phyloP scores from a whole-genome alignment of 2,329 filamentous ascomycete genomes.

The Thielaviopsis punctulata region DNA sequence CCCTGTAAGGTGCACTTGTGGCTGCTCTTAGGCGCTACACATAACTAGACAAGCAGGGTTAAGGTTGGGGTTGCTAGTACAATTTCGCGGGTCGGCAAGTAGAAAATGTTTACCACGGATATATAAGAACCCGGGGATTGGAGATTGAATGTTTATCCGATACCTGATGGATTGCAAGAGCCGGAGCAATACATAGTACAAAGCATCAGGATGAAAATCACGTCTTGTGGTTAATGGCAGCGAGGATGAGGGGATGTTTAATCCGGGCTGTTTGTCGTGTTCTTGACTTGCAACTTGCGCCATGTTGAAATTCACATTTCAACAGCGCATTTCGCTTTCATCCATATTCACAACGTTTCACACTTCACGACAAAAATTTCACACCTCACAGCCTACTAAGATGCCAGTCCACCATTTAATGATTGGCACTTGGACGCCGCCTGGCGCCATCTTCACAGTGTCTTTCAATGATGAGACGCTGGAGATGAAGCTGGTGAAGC shows the following conservation, averaged over 20 bases:
- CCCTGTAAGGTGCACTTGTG: neutral
- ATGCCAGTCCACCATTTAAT: constrained; percentile 78
- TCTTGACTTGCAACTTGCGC: neutral
- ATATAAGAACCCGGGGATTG: neutral
- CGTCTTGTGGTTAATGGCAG: neutral
- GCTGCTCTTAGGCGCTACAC: no score
- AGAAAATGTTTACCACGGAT: neutral
- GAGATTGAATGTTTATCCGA: neutral
- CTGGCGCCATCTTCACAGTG: constrained; percentile 78
- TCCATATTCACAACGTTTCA: neutral
- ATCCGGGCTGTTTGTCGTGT: neutral
- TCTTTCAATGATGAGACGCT: constrained; percentile 71
- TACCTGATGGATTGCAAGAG: neutral
- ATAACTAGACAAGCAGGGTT: neutral
- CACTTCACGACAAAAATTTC: neutral
- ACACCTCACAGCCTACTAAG: constrained; percentile 15
- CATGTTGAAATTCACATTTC: neutral
- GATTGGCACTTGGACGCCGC: constrained; percentile 82
- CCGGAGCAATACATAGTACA: neutral
- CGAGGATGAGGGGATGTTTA: neutral
- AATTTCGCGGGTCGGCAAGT: neutral
- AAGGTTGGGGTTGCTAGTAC: neutral
- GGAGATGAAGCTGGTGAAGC: constrained; percentile 58
- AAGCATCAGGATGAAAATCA: neutral
- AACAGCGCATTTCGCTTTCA: neutral